Evolutionary conservation across 2,329 filamentous ascomycete species (phyloP), one percentile per base, ranked within the genome.

Genomic region (Fusarium albosuccineum): DNA sequence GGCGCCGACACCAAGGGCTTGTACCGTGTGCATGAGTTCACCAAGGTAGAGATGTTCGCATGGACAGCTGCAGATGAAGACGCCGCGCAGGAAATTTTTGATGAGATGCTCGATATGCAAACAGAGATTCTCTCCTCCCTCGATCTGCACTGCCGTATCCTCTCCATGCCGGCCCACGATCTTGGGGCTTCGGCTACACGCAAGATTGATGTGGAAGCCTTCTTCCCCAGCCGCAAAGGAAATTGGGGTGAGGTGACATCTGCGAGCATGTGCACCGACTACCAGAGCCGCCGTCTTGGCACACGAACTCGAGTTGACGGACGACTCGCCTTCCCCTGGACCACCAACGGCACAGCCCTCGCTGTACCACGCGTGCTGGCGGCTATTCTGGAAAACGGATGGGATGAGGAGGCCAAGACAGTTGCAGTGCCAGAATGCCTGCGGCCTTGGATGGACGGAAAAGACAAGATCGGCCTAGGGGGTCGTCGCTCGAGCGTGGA

Each of bases 21-120:
- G 2, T 99, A 98, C 80, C 91, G 96, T 29, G 96, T 99, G 4
- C 96, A 99, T 80, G 96, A 99, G 80, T 99, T 99, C 80, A 97
- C 94, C 29, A 99, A 99, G 78, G 95, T 99, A 0, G 96, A 99
- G 79, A 90, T 99, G 84, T 98, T 99, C 76, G 94, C 92, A 0
- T 99, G 96, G 96, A 91, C 93, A 5, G 73, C 85, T 30, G 88
- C 92, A 2, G 84, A 88, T 54, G 59, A 73, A 3, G 76, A 74
- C 33, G 75, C 78, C 40, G 82, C 88, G 0, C 81, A 85, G 8
- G 81, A 85, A 0, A 72, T 95, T 11, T 97, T 97, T 77, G 83
- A 92, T 51, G 94, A 97, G 79, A 93, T 99, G 84, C 82, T 97
- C 52, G 86, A 88, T 62, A 91, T 97, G 54, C 96, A 99, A 80